Evolutionary conservation across 306 rosid species (phyloP).

Genomic region (Dicorynia guianensis): DNA sequence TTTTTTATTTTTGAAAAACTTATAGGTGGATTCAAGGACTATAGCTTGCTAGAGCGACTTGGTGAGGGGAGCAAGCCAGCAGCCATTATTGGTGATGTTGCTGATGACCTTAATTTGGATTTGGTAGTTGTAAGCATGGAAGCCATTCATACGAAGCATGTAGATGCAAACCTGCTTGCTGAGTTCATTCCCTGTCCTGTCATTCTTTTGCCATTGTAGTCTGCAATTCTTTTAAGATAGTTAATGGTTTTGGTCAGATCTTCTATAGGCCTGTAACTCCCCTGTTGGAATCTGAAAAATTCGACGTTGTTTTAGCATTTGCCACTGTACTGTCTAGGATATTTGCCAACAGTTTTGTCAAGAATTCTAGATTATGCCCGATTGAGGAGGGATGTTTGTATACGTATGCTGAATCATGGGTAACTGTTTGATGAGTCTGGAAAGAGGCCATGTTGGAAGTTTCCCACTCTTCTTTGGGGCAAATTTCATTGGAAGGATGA

Average conservation of each 20-base stretch:
- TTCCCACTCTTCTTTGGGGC: background rate
- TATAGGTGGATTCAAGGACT: conserved; percentile 86
- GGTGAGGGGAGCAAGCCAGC: conserved; percentile 94
- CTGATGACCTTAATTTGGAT: conserved; percentile 90
- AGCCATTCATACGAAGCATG: conserved; percentile 92
- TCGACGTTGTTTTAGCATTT: conserved; percentile 35
- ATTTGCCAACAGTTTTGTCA: background rate
- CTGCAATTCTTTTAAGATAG: conserved; percentile 13
- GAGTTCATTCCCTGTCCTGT: conserved; percentile 95
- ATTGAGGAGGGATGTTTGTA: conserved; percentile 27
- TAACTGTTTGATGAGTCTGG: conserved; percentile 22
- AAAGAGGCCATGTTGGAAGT: background rate
- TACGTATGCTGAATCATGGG: conserved; percentile 28
- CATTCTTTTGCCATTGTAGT: conserved; percentile 80
- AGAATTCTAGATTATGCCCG: conserved; percentile 25
- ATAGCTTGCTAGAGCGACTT: conserved; percentile 74
- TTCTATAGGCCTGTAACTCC: conserved; percentile 10
- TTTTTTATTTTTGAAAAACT: conserved; percentile 13
- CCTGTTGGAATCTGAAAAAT: conserved; percentile 19
- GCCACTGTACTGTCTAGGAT: conserved; percentile 18
- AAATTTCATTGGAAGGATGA: conserved; percentile 1
- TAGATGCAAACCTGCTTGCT: conserved; percentile 93
- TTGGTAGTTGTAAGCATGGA: conserved; percentile 94
- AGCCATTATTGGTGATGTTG: conserved; percentile 89
- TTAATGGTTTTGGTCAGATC: conserved; percentile 37